Conservation (phyloP, 371 early-diverging fungal species). For the Batkoa obscura region DNA sequence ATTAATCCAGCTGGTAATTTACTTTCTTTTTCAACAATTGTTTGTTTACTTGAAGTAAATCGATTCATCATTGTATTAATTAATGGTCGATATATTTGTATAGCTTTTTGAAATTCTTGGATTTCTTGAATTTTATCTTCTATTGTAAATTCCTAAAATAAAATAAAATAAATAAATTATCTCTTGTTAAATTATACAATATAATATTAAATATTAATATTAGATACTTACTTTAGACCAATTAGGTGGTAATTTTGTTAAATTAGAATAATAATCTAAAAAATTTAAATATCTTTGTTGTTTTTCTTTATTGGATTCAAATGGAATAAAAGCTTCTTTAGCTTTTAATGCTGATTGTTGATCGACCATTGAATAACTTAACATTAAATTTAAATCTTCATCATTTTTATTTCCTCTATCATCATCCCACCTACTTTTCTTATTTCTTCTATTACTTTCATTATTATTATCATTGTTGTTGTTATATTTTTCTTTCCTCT, state of each 20-base stretch:
- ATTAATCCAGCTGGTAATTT: too few relatives aligned
- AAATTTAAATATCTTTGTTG: conserved; percentile 58
- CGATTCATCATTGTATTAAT: conserved; percentile 59
- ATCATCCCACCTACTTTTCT: too few relatives aligned
- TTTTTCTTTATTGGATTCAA: conserved; percentile 46
- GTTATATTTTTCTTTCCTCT: too few relatives aligned
- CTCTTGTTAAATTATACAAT: conserved; percentile 5
- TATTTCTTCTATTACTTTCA: too few relatives aligned
- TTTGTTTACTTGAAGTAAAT: too few relatives aligned
- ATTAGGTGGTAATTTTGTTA: background rate
- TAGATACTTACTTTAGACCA: conserved; percentile 12
- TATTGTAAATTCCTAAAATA: conserved; percentile 20
- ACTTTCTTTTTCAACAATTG: too few relatives aligned
- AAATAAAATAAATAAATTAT: background rate
- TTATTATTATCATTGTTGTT: too few relatives aligned
- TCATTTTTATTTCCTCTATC: too few relatives aligned
- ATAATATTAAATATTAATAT: too few relatives aligned
- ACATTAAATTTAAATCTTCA: background rate
- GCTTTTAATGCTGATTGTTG: conserved; percentile 48
- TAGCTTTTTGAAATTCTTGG: conserved; percentile 64
- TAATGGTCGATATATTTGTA: conserved; percentile 58
- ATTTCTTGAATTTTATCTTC: conserved; percentile 42
- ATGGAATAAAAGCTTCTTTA: conserved; percentile 70
- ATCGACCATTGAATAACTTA: conserved; percentile 19
- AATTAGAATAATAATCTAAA: conserved; percentile 23